Percentiles rank a stretch among this genome's conserved stretches.
These are phyloP conservation scores for Colletotrichum brevisporum DNA, from an alignment of 2,329 filamentous ascomycete species.

Conservation along the genomic window DNA sequence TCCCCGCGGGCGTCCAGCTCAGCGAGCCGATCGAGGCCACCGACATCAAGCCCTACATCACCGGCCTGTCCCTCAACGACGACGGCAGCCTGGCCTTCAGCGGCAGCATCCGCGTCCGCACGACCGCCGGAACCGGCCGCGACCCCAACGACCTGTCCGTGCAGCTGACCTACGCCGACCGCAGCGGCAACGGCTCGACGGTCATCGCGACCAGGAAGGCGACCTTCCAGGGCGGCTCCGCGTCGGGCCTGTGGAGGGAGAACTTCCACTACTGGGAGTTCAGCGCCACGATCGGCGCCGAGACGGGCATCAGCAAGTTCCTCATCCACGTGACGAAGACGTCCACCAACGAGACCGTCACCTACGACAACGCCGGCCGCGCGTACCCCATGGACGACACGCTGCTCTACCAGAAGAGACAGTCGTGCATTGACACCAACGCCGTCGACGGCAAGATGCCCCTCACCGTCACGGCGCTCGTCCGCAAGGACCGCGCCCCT, in stretches of 20 bases:
- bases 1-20: slow-evolving; percentile 48
- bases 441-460: slow-evolving; percentile 15
- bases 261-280: slow-evolving; percentile 44
- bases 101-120: slow-evolving; percentile 45
- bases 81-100: slow-evolving; percentile 45
- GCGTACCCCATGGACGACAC: slow-evolving; percentile 43
- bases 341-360: slow-evolving; percentile 41
- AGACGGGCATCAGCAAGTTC: slow-evolving; percentile 45
- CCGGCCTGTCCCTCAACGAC: slow-evolving; percentile 45
- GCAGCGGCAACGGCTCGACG: slow-evolving; percentile 35
- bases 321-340: slow-evolving; percentile 40
- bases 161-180: slow-evolving; percentile 43
- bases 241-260: slow-evolving; percentile 40
- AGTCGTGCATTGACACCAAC: slow-evolving; percentile 39
- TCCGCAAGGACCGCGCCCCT: slow-evolving; percentile 25
- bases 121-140: slow-evolving; percentile 39
- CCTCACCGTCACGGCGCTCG: slow-evolving; percentile 21
- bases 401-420: slow-evolving; percentile 40
- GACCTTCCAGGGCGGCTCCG: slow-evolving; percentile 41
- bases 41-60: slow-evolving; percentile 51
- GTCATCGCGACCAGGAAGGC: slow-evolving; percentile 29
- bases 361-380: slow-evolving; percentile 42
- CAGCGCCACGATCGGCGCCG: slow-evolving; percentile 38
- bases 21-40: slow-evolving; percentile 47
- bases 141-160: slow-evolving; percentile 44